phyloP scores from a whole-genome alignment of 306 rosid species.

The barrel medic (Medicago truncatula) region DNA sequence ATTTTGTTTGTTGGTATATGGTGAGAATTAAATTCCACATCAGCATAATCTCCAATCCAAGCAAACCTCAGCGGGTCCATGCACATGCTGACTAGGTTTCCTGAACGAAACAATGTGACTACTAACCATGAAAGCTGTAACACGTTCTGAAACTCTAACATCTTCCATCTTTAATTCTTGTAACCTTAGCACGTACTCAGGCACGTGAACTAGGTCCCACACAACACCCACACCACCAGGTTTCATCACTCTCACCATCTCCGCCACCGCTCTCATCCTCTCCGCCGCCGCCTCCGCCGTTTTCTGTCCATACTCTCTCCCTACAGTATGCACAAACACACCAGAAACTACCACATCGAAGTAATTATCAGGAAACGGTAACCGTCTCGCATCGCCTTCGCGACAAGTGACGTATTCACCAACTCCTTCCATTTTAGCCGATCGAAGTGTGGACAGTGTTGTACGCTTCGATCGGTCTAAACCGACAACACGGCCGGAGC shows the following conservation, averaged over 20 bases:
- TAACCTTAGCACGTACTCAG: slow-evolving; percentile 81
- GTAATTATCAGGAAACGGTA: slow-evolving; percentile 88
- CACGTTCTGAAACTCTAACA: slow-evolving; percentile 80
- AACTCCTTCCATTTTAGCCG: slow-evolving; percentile 85
- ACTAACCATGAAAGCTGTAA: slow-evolving; percentile 91
- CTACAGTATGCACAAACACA: slow-evolving; percentile 89
- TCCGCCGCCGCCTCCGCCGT: slow-evolving; percentile 96
- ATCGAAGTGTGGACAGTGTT: slow-evolving; percentile 64
- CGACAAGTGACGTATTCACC: slow-evolving; percentile 96
- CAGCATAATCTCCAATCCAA: slow-evolving; percentile 85
- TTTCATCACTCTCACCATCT: slow-evolving; percentile 86
- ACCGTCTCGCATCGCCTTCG: slow-evolving; percentile 83
- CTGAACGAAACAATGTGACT: slow-evolving; percentile 93
- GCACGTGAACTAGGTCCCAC: slow-evolving; percentile 97
- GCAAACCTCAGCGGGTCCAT: slow-evolving; percentile 82
- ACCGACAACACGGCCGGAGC: slow-evolving; percentile 94
- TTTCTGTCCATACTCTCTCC: slow-evolving; percentile 79
- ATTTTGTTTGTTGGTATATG: neutral
- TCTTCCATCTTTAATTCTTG: slow-evolving; percentile 97
- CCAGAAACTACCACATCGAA: slow-evolving; percentile 97
- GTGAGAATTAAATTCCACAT: slow-evolving; percentile 28
- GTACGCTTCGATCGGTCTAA: slow-evolving; percentile 67
- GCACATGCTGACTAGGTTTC: slow-evolving; percentile 77
- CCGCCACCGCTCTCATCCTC: slow-evolving; percentile 93
- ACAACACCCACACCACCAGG: slow-evolving; percentile 87